Percentiles rank a stretch among this genome's conserved stretches.
Evolutionary conservation across 176 grass and related monocot species (phyloP).

Genomic region (Microstegium vimineum): DNA sequence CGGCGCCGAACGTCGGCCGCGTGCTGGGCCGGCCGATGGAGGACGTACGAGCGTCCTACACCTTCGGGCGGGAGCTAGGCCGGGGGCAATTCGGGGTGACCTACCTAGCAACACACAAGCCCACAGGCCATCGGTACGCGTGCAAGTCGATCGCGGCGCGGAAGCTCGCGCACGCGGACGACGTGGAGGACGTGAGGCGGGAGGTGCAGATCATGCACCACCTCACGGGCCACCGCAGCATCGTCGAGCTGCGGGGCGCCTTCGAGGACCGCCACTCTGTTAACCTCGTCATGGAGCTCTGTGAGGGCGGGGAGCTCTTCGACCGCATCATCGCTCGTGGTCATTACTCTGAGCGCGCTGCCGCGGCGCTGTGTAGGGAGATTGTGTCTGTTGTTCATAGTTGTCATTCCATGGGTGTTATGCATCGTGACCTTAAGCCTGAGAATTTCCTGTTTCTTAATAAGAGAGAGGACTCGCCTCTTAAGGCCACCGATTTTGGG

Average conservation of each 20-base stretch:
- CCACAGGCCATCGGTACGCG: slow-evolving; percentile 42
- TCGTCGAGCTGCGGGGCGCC: slow-evolving; percentile 80
- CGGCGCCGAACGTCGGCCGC: slow-evolving; percentile 9
- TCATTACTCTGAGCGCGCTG: slow-evolving; percentile 82
- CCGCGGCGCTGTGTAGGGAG: slow-evolving; percentile 73
- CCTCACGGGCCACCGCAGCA: slow-evolving; percentile 86
- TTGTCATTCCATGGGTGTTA: slow-evolving; percentile 96
- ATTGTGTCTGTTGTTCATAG: slow-evolving; percentile 68
- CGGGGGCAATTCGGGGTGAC: slow-evolving; percentile 92
- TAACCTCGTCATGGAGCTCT: slow-evolving; percentile 96
- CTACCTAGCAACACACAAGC: slow-evolving; percentile 75
- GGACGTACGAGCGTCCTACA: slow-evolving; percentile 72
- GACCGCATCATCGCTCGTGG: slow-evolving; percentile 87
- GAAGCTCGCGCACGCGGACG: slow-evolving; percentile 64
- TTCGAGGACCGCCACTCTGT: slow-evolving; percentile 91
- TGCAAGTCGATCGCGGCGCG: slow-evolving; percentile 94
- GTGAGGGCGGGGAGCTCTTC: slow-evolving; percentile 83
- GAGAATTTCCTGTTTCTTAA: slow-evolving; percentile 85
- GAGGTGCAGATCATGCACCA: slow-evolving; percentile 99
- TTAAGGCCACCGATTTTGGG: slow-evolving; percentile 87
- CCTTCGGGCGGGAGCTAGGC: slow-evolving; percentile 74
- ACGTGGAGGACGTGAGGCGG: slow-evolving; percentile 76
- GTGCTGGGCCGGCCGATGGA: slow-evolving; percentile 72
- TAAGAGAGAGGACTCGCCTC: slow-evolving; percentile 65
- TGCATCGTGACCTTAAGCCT: slow-evolving; percentile 92